Evolutionary conservation across 2,329 filamentous ascomycete species (phyloP).

Genomic region (Phialemoniopsis sp.): DNA sequence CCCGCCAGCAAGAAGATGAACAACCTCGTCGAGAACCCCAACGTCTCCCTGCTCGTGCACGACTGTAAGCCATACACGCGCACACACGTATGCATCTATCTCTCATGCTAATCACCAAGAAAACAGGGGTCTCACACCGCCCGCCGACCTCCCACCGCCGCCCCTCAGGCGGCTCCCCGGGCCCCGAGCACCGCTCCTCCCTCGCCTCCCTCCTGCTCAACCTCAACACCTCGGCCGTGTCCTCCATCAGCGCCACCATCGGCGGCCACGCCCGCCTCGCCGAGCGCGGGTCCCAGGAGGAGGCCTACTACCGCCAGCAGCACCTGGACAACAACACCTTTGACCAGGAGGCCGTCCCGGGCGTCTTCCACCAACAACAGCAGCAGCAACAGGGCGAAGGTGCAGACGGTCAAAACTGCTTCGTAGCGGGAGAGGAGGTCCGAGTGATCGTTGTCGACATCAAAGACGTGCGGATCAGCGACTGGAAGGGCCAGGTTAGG

Average conservation of each 20-base stretch:
- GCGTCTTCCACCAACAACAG: slow-evolving; percentile 30
- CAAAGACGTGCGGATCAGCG: slow-evolving; percentile 79
- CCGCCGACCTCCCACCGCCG: slow-evolving; percentile 68
- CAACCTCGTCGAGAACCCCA: slow-evolving; percentile 79
- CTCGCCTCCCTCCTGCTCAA: slow-evolving; percentile 82
- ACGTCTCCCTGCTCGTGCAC: slow-evolving; percentile 91
- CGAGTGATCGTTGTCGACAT: slow-evolving; percentile 84
- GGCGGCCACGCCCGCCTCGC: slow-evolving; percentile 80
- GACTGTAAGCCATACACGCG: slow-evolving; percentile 54
- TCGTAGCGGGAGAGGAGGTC: slow-evolving; percentile 78
- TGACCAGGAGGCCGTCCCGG: slow-evolving; percentile 46
- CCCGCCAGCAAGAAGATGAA: slow-evolving; percentile 73
- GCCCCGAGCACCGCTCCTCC: slow-evolving; percentile 63
- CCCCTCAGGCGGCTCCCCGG: slow-evolving; percentile 58
- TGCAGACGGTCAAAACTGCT: slow-evolving; percentile 21
- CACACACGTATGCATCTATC: background rate
- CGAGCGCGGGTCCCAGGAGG: slow-evolving; percentile 70
- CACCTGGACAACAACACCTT: slow-evolving; percentile 95
- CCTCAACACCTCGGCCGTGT: slow-evolving; percentile 84
- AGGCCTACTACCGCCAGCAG: slow-evolving; percentile 74
- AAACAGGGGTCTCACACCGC: slow-evolving; percentile 77
- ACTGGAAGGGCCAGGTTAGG: slow-evolving; percentile 90
- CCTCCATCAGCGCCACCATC: slow-evolving; percentile 88
- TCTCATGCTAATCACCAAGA: slow-evolving; percentile 4
- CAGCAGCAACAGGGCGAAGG: slow-evolving; percentile 21